Conservation (phyloP, 176 grass and related monocot genomes). For the Ananas comosus region DNA sequence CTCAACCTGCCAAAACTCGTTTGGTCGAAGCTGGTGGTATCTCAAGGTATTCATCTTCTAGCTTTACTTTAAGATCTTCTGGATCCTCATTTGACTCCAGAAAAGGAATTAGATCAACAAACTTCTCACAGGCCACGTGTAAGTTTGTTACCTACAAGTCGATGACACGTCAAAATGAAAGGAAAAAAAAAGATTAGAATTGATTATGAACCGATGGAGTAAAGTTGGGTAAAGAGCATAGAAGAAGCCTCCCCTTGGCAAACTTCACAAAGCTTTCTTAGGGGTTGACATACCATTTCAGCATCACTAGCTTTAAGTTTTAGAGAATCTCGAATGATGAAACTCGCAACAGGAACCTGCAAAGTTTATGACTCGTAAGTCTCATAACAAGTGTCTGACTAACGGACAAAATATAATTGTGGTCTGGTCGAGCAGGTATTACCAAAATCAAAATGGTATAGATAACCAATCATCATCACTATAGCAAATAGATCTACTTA, state of each 20-base stretch:
- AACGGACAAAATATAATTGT: background rate
- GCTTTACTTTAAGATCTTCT: slow-evolving; percentile 40
- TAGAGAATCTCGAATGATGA: slow-evolving; percentile 74
- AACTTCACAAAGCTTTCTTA: slow-evolving; percentile 14
- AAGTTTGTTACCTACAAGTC: slow-evolving; percentile 48
- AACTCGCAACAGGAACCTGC: slow-evolving; percentile 63
- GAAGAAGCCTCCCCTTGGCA: background rate
- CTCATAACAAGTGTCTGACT: slow-evolving; percentile 3
- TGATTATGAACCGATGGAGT: too few species aligned
- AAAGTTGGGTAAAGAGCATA: too few species aligned
- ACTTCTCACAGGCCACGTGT: slow-evolving; percentile 64
- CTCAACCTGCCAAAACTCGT: slow-evolving; percentile 75
- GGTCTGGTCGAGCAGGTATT: background rate
- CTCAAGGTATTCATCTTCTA: slow-evolving; percentile 78
- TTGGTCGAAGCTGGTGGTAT: slow-evolving; percentile 46
- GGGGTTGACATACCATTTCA: slow-evolving; percentile 43
- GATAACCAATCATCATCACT: too few species aligned
- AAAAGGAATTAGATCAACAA: slow-evolving; percentile 51
- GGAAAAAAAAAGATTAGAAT: background rate
- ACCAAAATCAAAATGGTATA: too few species aligned
- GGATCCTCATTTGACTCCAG: slow-evolving; percentile 43
- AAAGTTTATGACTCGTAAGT: slow-evolving; percentile 22
- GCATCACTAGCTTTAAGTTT: slow-evolving; percentile 84
- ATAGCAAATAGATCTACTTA: too few species aligned
- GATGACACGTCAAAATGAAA: background rate